Evolutionary conservation across 169 alveolate genomes (phyloP).

Genomic region (Babesia bovis): DNA sequence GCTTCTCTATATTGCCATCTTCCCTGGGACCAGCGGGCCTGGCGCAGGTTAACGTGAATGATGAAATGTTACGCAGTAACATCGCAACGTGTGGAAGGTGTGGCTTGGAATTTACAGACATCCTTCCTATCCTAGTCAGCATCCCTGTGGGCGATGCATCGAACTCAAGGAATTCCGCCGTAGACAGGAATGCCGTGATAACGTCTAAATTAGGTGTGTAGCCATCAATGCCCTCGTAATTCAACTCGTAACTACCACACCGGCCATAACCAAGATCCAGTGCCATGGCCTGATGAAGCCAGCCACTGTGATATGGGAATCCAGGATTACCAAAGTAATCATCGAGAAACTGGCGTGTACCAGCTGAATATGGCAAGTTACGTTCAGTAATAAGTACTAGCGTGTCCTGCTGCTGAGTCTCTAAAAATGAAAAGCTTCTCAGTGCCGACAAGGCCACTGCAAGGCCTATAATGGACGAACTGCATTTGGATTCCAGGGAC

Average conservation of each 20-base stretch:
- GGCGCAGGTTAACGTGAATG: slow-evolving; percentile 54
- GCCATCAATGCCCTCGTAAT: slow-evolving; percentile 65
- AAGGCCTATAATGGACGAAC: slow-evolving; percentile 22
- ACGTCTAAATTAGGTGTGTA: slow-evolving; percentile 56
- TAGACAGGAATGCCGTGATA: slow-evolving; percentile 27
- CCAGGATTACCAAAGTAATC: slow-evolving; percentile 43
- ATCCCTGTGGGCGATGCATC: slow-evolving; percentile 7
- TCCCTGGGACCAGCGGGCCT: slow-evolving; percentile 10
- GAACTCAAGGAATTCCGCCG: slow-evolving; percentile 8
- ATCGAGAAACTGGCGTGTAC: slow-evolving; percentile 64
- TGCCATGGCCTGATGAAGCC: slow-evolving; percentile 54
- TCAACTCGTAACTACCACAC: slow-evolving; percentile 40
- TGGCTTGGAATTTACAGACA: slow-evolving; percentile 44
- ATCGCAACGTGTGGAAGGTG: slow-evolving; percentile 56
- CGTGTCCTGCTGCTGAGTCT: slow-evolving; percentile 50
- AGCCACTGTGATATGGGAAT: slow-evolving; percentile 41
- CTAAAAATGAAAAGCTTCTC: slow-evolving; percentile 5
- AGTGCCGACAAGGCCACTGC: slow-evolving; percentile 26
- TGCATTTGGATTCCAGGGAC: not conserved
- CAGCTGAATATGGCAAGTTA: slow-evolving; percentile 51
- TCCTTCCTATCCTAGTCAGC: slow-evolving; percentile 43
- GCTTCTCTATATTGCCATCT: slow-evolving; percentile 27
- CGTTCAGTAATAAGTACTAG: slow-evolving; percentile 50
- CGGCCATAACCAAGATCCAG: slow-evolving; percentile 54
- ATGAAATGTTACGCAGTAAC: slow-evolving; percentile 35